Evolutionary conservation across 2,329 filamentous ascomycete species (phyloP), one percentile per base, ranked within the genome.

Genomic region (Hysterium pulicare): DNA sequence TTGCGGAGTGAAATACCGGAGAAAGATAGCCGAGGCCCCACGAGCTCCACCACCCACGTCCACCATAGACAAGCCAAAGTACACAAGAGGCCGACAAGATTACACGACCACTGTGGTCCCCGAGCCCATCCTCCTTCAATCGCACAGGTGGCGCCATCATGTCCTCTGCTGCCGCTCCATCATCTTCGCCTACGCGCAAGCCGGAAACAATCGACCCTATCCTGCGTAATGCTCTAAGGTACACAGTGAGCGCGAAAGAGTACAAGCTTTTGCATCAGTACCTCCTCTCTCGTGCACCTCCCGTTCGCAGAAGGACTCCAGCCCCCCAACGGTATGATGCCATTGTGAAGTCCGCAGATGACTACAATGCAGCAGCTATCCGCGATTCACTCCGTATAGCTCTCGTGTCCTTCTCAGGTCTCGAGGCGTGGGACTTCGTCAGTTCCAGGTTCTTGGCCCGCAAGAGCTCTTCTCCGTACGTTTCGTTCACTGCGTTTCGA

Each of bases 191-290:
- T 26, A 44, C 56, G 16, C 53, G 51, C 40, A 57, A 58, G 44
- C 41, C 55, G 17, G 53, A 62, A 23, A 51, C 42, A 16, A 57
- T 77, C 46, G 86, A 91, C 53, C 85, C 87, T 4, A 77, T 94
- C 49, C 76, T 94, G 43, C 87, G 87, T 67, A 94, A 93, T 66
- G 84, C 88, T 33, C 76, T 96, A 45, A 84, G 90, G 53, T 90
- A 95, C 69, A 93, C 87, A 44, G 67, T 83, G 40, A 89, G 90
- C 61, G 83, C 88, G 32, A 82, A 84, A 65, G 90, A 96, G 66
- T 96, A 96, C 68, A 84, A 87, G 53, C 73, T 84, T 1, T 78
- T 96, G 15, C 89, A 95, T 67, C 84, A 85, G 59, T 90, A 90
- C 61, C 78, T 95, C 40, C 76, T 93, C 38, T 89, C 87, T 47